Evolutionary conservation across 495 filamentous ascomycete genomes (phyloP).

Genomic region (Oidiodendron maius): DNA sequence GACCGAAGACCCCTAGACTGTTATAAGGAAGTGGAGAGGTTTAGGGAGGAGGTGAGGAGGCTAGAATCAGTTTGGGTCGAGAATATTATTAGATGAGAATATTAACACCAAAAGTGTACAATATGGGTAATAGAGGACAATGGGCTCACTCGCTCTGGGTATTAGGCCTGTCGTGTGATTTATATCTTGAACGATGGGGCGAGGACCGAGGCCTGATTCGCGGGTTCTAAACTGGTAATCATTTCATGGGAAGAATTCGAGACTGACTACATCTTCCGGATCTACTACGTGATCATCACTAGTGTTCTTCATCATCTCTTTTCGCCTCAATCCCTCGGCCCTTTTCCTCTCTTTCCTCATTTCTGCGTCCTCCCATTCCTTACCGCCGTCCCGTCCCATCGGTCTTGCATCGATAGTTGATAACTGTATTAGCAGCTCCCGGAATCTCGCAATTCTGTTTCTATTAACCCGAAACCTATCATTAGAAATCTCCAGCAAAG

Average conservation of each 20-base stretch:
- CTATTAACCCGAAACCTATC: slow-evolving; percentile 70
- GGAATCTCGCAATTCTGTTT: slow-evolving; percentile 61
- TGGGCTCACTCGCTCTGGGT: slow-evolving; percentile 1
- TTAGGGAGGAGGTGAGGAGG: slow-evolving; percentile 78
- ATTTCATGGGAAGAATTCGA: slow-evolving; percentile 3
- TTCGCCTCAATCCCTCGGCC: slow-evolving; percentile 23
- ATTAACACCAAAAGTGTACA: slow-evolving; percentile 11
- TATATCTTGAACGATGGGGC: too few species aligned
- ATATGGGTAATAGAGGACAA: slow-evolving; percentile 20
- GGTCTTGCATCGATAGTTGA: slow-evolving; percentile 6
- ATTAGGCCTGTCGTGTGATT: background rate
- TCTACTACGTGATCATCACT: background rate
- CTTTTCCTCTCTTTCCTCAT: slow-evolving; percentile 22
- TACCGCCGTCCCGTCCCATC: slow-evolving; percentile 33
- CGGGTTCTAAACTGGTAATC: too few species aligned
- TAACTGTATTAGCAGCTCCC: slow-evolving; percentile 31
- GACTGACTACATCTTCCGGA: background rate
- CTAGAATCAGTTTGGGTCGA: slow-evolving; percentile 85
- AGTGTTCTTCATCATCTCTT: background rate
- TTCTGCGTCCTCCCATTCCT: slow-evolving; percentile 43
- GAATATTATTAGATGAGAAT: slow-evolving; percentile 59
- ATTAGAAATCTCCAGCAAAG: slow-evolving; percentile 63
- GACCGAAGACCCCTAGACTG: slow-evolving; percentile 90
- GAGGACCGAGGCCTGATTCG: background rate
- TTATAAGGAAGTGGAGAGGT: slow-evolving; percentile 88